Percentiles rank a stretch among this genome's conserved stretches.
phyloP scores from a whole-genome alignment of 2,329 filamentous ascomycete species.

The Tympanopsis confertula region DNA sequence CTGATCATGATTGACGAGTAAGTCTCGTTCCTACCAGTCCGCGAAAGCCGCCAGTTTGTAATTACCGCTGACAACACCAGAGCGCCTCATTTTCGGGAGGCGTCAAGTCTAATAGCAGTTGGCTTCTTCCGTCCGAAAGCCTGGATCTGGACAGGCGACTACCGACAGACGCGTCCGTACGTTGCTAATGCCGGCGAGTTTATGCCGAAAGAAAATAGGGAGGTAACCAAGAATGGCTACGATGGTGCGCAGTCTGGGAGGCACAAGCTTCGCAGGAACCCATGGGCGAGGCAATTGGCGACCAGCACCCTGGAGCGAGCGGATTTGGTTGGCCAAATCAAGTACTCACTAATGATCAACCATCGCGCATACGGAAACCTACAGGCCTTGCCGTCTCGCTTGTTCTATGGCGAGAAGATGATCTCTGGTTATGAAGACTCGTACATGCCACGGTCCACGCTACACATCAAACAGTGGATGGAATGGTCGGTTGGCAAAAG shows the following conservation, averaged over 20 bases:
- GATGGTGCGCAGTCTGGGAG: too few relatives aligned
- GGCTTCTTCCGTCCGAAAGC: constrained; percentile 26
- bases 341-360: constrained; percentile 20
- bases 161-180: constrained; percentile 30
- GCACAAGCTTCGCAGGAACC: too few relatives aligned
- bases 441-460: constrained; percentile 14
- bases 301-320: constrained; percentile 26
- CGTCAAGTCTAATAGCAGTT: constrained; percentile 30
- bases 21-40: constrained; percentile 42
- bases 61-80: too few relatives aligned
- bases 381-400: constrained; percentile 24
- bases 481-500: constrained; percentile 11
- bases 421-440: constrained; percentile 13
- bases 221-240: too few relatives aligned
- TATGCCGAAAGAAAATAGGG: too few relatives aligned
- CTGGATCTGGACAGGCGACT: constrained; percentile 33
- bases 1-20: constrained; percentile 76
- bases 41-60: too few relatives aligned
- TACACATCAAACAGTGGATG: constrained; percentile 16
- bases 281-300: too few relatives aligned
- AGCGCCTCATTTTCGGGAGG: constrained; percentile 31
- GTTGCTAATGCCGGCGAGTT: too few relatives aligned
- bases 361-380: constrained; percentile 24
- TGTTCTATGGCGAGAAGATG: constrained; percentile 29
- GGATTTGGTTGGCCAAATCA: constrained; percentile 15